Base-by-base conservation (phyloP, 306 rosid genomes). In the Quercus suber region DNA sequence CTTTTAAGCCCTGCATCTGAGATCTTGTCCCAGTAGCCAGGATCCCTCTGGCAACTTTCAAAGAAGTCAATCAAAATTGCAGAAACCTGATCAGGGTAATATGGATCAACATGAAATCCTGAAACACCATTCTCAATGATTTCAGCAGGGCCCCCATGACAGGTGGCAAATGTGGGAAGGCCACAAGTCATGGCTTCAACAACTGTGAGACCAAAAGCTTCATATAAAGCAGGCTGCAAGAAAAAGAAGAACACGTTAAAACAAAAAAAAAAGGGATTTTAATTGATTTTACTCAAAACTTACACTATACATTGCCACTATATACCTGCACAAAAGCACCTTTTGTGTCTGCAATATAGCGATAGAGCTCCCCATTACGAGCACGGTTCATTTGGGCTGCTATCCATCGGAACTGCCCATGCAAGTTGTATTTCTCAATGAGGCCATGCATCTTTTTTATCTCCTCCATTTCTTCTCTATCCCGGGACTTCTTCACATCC, bases 181-280 rank as follows among this genome's bases (percentile, higher is more conserved):
- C 94, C 98, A 87, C 93, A 85, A 33, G 92, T 93, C 99, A 95
- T 91, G 69, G 99, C 92, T 90, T 91, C 99, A 77, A 95, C 96
- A 73, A 95, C 99, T 41, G 99, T 95, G 33, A 95, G 97, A 33
- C 99, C 99, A 82, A 95, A 95, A 18, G 98, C 99, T 88, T 95
- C 99, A 81, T 95, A 93, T 70, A 95, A 86, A 57, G 97, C 99
- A 81, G 99, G 99, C 98, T 93, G 94, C 81, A 80, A 78, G 59
- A 33, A 35, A 83, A 8, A 53, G 15, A 49, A 13, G 53, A 49
- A 49, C 15, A 49, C 17, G 53, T 12, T 12, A 3, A 49, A 49
- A 49, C 5, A 49, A 45, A 2, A 49, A 45, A 37, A 25, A 37
- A 6, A 21, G 21, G 21, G 10, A 45, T 45, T 9, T 45, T 9